These are phyloP conservation scores for Fragilaria crotonensis DNA, from an alignment of 108 stramenopile genomes.

Conservation along the genomic window DNA sequence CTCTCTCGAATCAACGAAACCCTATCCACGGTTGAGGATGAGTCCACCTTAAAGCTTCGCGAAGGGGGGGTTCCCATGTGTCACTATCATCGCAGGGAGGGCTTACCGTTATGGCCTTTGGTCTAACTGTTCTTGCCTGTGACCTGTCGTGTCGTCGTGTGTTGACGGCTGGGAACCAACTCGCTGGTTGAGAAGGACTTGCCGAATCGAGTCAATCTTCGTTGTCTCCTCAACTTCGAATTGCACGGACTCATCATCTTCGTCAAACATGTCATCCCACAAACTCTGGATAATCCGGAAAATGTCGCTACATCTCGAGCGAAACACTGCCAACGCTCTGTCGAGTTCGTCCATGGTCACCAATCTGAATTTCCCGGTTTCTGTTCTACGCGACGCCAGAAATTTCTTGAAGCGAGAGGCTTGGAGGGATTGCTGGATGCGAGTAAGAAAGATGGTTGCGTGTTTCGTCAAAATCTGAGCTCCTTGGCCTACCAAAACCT, in stretches of 20 bases:
- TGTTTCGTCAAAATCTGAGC: conserved; percentile 51
- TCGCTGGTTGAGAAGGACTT: too few species aligned
- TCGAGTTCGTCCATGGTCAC: background rate
- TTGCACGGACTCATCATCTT: background rate
- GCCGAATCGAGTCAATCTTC: background rate
- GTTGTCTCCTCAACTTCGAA: background rate
- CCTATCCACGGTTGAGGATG: too few species aligned
- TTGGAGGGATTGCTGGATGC: background rate
- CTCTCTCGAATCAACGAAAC: too few species aligned
- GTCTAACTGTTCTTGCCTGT: too few species aligned
- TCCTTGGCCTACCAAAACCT: conserved; percentile 60
- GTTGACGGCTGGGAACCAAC: too few species aligned
- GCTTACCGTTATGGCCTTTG: too few species aligned
- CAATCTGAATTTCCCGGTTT: background rate
- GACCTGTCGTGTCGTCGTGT: too few species aligned
- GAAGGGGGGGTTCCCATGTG: too few species aligned
- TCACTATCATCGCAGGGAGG: too few species aligned
- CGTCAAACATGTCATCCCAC: background rate
- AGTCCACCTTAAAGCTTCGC: too few species aligned
- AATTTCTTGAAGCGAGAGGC: background rate
- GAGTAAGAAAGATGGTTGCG: background rate
- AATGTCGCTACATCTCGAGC: background rate
- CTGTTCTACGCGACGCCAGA: too few species aligned
- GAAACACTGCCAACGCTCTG: background rate
- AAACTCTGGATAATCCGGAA: background rate